These are phyloP conservation scores for Firmiana major DNA, from an alignment of 345 rosid species.

Conservation along the genomic window DNA sequence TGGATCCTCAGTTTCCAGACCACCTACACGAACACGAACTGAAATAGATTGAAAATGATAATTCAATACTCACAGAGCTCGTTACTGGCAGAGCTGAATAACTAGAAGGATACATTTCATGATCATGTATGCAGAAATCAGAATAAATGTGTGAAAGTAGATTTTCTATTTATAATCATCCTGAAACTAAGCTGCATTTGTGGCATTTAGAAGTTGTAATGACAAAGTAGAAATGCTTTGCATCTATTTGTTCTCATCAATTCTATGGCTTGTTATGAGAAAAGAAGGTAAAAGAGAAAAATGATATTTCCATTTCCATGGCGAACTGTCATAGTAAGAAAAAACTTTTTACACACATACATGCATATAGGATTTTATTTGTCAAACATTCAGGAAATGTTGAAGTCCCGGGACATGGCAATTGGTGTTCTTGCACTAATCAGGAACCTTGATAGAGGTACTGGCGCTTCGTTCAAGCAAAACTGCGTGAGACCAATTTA, in stretches of 20 bases:
- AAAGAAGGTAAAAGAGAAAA: background rate
- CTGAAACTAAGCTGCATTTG: background rate
- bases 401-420: constrained; percentile 6
- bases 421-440: constrained; percentile 17
- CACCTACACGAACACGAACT: background rate
- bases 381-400: background rate
- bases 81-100: background rate
- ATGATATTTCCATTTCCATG: constrained; percentile 13
- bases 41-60: background rate
- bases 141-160: background rate
- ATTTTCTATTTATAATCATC: too few species aligned
- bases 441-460: constrained; percentile 9
- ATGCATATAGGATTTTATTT: constrained; percentile 20
- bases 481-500: constrained; percentile 18
- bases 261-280: background rate
- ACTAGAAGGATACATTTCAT: background rate
- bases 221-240: constrained; percentile 6
- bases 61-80: background rate
- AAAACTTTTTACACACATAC: constrained; percentile 19
- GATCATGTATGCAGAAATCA: background rate
- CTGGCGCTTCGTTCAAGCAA: constrained; percentile 12
- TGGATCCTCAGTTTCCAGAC: background rate
- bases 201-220: background rate
- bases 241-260: background rate
- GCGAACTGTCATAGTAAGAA: constrained; percentile 10